These are phyloP conservation scores for Hymenoscyphus linearis DNA, from an alignment of 2,329 filamentous ascomycete genomes.

Conservation along the genomic window DNA sequence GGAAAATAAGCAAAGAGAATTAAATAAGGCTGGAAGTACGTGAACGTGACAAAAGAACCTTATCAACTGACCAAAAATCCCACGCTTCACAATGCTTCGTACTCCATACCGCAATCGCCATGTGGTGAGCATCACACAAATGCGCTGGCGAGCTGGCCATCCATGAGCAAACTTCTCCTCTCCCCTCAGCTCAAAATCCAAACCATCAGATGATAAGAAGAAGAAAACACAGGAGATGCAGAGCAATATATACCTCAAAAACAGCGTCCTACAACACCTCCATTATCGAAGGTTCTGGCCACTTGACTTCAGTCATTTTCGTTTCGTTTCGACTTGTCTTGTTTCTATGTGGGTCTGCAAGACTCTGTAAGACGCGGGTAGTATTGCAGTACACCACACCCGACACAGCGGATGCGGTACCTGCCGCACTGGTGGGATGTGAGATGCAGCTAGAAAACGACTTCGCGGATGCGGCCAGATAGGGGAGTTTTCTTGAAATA, in stretches of 20 bases:
- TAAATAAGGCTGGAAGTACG: too few species aligned
- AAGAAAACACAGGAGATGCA: not conserved
- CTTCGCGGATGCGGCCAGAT: not conserved
- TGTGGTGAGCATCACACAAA: not conserved
- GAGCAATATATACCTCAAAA: not conserved
- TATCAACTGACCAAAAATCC: too few species aligned
- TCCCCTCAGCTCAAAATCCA: not conserved
- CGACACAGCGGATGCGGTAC: not conserved
- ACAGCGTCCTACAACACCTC: not conserved
- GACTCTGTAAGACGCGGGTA: not conserved
- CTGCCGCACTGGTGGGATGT: not conserved
- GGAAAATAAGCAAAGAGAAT: too few species aligned
- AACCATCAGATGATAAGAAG: not conserved
- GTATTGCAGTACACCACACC: not conserved
- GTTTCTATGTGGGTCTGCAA: too few species aligned
- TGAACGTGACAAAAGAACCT: too few species aligned
- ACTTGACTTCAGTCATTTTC: not conserved
- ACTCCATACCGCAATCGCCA: not conserved
- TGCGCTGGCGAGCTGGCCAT: not conserved
- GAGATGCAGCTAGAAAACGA: not conserved
- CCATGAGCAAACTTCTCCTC: not conserved
- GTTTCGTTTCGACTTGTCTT: not conserved
- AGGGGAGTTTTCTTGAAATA: not conserved
- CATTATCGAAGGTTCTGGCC: not conserved
- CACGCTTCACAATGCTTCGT: too few species aligned